Base-by-base conservation (phyloP, 345 rosid species). In the Gossypioides kirkii region DNA sequence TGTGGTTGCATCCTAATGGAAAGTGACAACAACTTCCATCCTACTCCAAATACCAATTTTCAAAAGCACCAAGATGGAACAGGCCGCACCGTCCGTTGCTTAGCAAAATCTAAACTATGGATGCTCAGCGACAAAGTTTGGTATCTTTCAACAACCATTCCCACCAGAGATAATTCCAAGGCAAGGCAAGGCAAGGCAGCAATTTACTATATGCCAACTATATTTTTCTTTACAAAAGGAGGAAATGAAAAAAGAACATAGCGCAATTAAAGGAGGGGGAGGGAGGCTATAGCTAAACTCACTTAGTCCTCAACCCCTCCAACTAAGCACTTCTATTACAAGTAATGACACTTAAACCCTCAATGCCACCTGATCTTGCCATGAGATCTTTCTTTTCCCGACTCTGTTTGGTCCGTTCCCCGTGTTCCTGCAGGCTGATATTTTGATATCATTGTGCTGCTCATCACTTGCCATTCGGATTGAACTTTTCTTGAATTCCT, bases 291-390 rank as follows among this genome's bases (percentile, higher is more conserved):
- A 49, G 46, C 45, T 69, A 28, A 50, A 69, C 17, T 26, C 46
- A 46, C 22, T 23, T 26, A 10, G n/a, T 73, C 68, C 68, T 67
- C 54, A 67, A 77, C 61, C 80, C 60, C 53, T 61, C 38, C 53
- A 67, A 23, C 50, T 62, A 49, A 28, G 43, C 28, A 70, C 66
- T 72, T 79, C 25, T 77, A 76, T 65, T 53, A 60, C 77, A 73
- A 61, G 38, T 64, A 26, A 53, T 55, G 52, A 43, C 55, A 54
- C 69, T 87, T 77, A 87, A 73, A 90, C 98, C 77, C 89, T 89
- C 77, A 92, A 83, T 54, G 92, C 98, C 81, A 92, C 88, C 72
- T 87, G 94, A 79, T 95, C 98, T 80, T 90, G 97, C 99, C 99
- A 95, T 60, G 97, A 54, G 69, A 95, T 92, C 92, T 84, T 95